These are phyloP conservation scores for Gaeumannomyces sp. DNA, from an alignment of 2,329 filamentous ascomycete genomes.

Conservation along the genomic window DNA sequence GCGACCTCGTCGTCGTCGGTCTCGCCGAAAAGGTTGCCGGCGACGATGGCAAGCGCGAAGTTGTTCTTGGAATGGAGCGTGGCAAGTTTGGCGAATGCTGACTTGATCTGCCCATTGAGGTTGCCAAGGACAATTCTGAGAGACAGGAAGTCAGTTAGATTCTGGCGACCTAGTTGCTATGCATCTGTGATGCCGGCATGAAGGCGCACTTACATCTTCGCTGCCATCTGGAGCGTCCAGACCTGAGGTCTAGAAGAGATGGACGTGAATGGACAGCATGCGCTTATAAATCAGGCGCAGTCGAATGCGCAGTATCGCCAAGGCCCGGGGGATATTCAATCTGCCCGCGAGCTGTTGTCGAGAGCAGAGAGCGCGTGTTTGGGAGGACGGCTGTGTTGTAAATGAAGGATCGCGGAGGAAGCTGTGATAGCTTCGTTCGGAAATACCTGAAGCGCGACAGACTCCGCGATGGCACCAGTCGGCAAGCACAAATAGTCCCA, in stretches of 20 bases:
- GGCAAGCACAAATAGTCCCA: background rate
- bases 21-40: slow-evolving; percentile 73
- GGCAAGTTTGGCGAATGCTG: slow-evolving; percentile 73
- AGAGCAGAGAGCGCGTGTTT: background rate
- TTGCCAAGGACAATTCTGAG: slow-evolving; percentile 73
- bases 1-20: slow-evolving; percentile 54
- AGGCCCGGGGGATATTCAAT: background rate
- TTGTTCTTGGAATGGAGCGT: slow-evolving; percentile 79
- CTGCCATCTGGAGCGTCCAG: slow-evolving; percentile 4
- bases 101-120: slow-evolving; percentile 69
- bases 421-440: background rate
- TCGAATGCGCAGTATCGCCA: background rate
- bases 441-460: background rate
- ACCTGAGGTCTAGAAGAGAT: background rate
- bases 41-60: slow-evolving; percentile 79
- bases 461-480: background rate
- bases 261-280: background rate
- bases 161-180: too few relatives aligned
- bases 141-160: slow-evolving; percentile 13
- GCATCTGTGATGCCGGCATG: background rate
- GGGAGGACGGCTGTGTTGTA: background rate
- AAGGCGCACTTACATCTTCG: slow-evolving; percentile 12
- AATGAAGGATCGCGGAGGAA: background rate
- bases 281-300: background rate
- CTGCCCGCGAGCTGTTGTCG: background rate